A percentile compares a stretch with the other conserved stretches of the same genome.
These are phyloP conservation scores for Didymosphaeria variabile DNA, from an alignment of 2,329 filamentous ascomycete genomes.

Conservation along the genomic window DNA sequence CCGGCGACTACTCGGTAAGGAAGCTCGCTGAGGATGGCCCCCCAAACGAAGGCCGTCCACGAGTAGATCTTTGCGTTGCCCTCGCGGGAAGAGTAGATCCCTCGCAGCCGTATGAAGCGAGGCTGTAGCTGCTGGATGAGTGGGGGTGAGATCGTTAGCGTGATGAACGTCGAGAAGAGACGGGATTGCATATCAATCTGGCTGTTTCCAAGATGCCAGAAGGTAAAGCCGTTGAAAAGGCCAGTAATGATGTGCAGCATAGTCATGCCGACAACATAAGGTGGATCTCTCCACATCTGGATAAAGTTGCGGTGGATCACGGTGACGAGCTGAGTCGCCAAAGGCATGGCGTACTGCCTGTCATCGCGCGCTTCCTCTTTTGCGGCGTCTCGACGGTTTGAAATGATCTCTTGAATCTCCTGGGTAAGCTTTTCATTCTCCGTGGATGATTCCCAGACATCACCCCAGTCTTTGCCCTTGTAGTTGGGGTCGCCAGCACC, in stretches of 20 bases:
- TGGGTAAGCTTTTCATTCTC: conserved; percentile 50
- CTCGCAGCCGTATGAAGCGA: conserved; percentile 70
- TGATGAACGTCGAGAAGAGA: conserved; percentile 80
- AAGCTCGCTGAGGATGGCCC: conserved; percentile 72
- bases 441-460: conserved; percentile 54
- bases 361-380: conserved; percentile 52
- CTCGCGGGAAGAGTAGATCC: conserved; percentile 76
- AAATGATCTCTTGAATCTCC: conserved; percentile 54
- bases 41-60: conserved; percentile 75
- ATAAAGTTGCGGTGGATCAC: conserved; percentile 62
- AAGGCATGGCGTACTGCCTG: conserved; percentile 55
- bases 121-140: conserved; percentile 82
- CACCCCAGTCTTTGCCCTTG: conserved; percentile 56
- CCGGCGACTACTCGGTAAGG: conserved; percentile 74
- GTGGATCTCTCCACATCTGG: conserved; percentile 71
- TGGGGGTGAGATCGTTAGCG: conserved; percentile 76
- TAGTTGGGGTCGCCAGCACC: conserved; percentile 54
- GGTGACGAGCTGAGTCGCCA: conserved; percentile 52
- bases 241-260: conserved; percentile 62
- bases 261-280: conserved; percentile 72
- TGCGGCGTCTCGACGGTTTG: conserved; percentile 41
- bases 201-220: conserved; percentile 56
- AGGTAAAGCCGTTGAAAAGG: conserved; percentile 60
- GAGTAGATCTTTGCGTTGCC: conserved; percentile 82
- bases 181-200: conserved; percentile 62